A percentile compares a stretch with the other conserved stretches of the same genome.
Conservation (phyloP, 257 asterid species). For the Jacaranda copaia region DNA sequence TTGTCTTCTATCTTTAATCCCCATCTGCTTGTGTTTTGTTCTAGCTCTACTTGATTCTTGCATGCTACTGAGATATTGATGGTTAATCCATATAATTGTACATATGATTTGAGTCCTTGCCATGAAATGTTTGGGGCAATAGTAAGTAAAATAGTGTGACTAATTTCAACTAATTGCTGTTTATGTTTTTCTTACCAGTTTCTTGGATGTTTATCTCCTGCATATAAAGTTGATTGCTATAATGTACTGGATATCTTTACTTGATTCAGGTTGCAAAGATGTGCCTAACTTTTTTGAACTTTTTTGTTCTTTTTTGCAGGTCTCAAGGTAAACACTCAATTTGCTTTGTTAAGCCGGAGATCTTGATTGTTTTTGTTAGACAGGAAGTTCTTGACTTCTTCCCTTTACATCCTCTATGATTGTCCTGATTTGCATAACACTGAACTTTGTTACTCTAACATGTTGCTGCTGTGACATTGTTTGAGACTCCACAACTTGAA, state of each 20-base stretch:
- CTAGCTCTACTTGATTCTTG: not conserved
- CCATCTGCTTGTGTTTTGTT: constrained; percentile 7
- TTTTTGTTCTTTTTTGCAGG: constrained; percentile 63
- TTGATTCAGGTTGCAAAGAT: constrained; percentile 31
- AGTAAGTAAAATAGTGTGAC: constrained; percentile 1
- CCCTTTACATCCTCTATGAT: constrained; percentile 22
- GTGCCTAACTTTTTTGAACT: constrained; percentile 30
- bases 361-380: constrained; percentile 44
- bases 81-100: constrained; percentile 7
- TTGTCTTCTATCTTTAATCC: constrained; percentile 21
- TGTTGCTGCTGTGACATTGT: not conserved
- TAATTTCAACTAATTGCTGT: not conserved
- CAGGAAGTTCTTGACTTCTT: constrained; percentile 37
- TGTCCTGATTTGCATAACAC: constrained; percentile 6
- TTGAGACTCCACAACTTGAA: not conserved
- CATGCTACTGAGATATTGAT: constrained; percentile 9
- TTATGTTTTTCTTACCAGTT: constrained; percentile 9
- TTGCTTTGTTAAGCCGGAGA: constrained; percentile 44
- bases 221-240: constrained; percentile 26
- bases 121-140: constrained; percentile 9
- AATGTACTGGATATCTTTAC: not conserved
- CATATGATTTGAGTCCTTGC: constrained; percentile 10
- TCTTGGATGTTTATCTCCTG: constrained; percentile 16
- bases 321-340: constrained; percentile 67
- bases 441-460: constrained; percentile 9